A percentile compares a stretch with the other conserved stretches of the same genome.
Conservation (phyloP, 371 early-diverging fungal species). For the Umbelopsis sp. region DNA sequence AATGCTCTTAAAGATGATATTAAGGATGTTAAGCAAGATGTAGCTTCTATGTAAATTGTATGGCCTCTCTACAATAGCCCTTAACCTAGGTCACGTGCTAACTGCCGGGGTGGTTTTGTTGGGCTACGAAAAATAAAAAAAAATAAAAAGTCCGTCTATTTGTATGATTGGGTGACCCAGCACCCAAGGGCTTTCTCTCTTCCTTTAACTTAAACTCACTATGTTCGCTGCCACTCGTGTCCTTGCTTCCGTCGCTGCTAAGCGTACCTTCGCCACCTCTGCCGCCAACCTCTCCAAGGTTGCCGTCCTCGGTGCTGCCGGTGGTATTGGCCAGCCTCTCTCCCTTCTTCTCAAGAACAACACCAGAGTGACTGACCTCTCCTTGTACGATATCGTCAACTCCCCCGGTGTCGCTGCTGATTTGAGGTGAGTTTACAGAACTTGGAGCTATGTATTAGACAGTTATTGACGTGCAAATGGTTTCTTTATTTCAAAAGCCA, state of each 20-base stretch:
- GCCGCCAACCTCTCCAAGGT: conserved; percentile 66
- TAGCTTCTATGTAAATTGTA: neutral
- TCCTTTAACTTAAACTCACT: conserved; percentile 26
- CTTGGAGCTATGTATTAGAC: neutral
- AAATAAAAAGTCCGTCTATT: neutral
- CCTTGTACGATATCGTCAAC: conserved; percentile 79
- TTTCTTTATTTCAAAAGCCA: conserved; percentile 39
- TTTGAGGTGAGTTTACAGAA: conserved; percentile 45
- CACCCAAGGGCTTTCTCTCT: conserved; percentile 20
- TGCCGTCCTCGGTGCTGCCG: conserved; percentile 83
- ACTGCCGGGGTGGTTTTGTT: neutral
- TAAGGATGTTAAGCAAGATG: conserved; percentile 3
- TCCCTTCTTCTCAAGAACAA: conserved; percentile 85
- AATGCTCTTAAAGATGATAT: conserved; percentile 18
- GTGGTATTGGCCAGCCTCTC: conserved; percentile 94
- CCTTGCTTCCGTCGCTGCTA: conserved; percentile 56
- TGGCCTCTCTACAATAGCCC: neutral
- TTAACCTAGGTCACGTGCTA: neutral
- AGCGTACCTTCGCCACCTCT: conserved; percentile 57
- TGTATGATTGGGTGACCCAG: neutral
- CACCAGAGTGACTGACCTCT: conserved; percentile 61
- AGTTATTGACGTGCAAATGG: neutral
- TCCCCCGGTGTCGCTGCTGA: conserved; percentile 80
- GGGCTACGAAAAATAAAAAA: neutral
- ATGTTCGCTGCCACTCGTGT: conserved; percentile 58